Evolutionary conservation across 2,329 filamentous ascomycete genomes (phyloP).

Genomic region (Aspergillus fischeri): DNA sequence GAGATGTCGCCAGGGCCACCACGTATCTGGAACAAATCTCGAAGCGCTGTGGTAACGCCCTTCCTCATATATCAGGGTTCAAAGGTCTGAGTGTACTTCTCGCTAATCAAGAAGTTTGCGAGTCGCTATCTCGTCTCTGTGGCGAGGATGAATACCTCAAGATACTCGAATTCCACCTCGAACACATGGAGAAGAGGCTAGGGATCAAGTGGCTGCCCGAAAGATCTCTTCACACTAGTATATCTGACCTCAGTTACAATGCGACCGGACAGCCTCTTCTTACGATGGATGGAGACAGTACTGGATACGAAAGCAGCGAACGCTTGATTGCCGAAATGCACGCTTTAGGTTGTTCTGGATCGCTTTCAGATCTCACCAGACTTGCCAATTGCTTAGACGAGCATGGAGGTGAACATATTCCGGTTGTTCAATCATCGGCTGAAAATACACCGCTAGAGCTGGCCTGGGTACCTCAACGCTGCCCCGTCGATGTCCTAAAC

Average conservation of each 20-base stretch:
- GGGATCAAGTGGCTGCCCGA: conserved; percentile 27
- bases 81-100: conserved; percentile 18
- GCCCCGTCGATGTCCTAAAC: conserved; percentile 28
- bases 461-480: conserved; percentile 31
- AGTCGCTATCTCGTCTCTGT: conserved; percentile 21
- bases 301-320: conserved; percentile 19
- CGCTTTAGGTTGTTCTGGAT: conserved; percentile 29
- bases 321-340: conserved; percentile 26
- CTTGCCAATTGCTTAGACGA: conserved; percentile 33
- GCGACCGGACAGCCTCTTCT: conserved; percentile 19
- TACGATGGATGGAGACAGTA: conserved; percentile 21
- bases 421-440: conserved; percentile 10
- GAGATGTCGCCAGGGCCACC: conserved; percentile 20
- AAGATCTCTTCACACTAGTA: conserved; percentile 14
- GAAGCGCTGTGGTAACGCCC: conserved; percentile 10
- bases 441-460: conserved; percentile 16
- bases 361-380: conserved; percentile 18
- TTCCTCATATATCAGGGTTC: conserved; percentile 25
- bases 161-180: conserved; percentile 24
- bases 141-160: conserved; percentile 16
- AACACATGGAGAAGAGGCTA: conserved; percentile 28
- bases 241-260: conserved; percentile 13
- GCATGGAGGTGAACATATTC: conserved; percentile 27
- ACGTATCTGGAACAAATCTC: conserved; percentile 23
- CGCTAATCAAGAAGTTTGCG: conserved; percentile 15